Evolutionary conservation across 148 eudicot species (phyloP).

Genomic region (Fagopyrum homotropicum): DNA sequence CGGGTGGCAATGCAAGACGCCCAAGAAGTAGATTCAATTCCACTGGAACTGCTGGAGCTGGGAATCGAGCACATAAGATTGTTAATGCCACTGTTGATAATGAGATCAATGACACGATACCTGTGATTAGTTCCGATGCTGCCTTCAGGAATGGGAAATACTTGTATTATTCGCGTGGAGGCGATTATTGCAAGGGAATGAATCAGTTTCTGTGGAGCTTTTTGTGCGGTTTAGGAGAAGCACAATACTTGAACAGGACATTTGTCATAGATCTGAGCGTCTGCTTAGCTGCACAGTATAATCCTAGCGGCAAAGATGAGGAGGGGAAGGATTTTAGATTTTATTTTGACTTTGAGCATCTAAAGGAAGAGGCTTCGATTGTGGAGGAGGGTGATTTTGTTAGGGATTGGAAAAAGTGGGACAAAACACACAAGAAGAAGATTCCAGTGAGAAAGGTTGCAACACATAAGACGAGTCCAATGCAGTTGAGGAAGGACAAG

Average conservation of each 20-base stretch:
- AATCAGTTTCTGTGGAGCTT: constrained; percentile 92
- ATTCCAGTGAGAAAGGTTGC: constrained; percentile 60
- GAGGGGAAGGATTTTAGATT: constrained; percentile 92
- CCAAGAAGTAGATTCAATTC: constrained; percentile 35
- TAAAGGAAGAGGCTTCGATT: constrained; percentile 72
- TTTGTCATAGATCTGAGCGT: constrained; percentile 88
- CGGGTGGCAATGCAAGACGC: constrained; percentile 76
- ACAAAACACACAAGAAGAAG: constrained; percentile 61
- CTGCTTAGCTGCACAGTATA: constrained; percentile 61
- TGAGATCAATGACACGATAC: constrained; percentile 83
- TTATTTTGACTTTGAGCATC: constrained; percentile 90
- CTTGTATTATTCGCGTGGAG: constrained; percentile 92
- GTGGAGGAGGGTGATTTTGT: constrained; percentile 77
- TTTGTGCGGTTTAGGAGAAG: constrained; percentile 94
- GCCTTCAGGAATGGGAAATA: constrained; percentile 64
- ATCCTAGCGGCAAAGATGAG: constrained; percentile 57
- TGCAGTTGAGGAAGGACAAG: constrained; percentile 68
- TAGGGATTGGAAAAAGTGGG: constrained; percentile 74
- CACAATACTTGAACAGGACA: constrained; percentile 77
- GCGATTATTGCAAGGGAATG: constrained; percentile 95
- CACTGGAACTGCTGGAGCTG: constrained; percentile 16
- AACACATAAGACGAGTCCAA: constrained; percentile 58
- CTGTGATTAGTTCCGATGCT: constrained; percentile 46
- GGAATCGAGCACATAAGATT: constrained; percentile 24
- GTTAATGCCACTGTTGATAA: constrained; percentile 33